phyloP scores from a whole-genome alignment of 2,329 filamentous ascomycete genomes.

The Septoria linicola region DNA sequence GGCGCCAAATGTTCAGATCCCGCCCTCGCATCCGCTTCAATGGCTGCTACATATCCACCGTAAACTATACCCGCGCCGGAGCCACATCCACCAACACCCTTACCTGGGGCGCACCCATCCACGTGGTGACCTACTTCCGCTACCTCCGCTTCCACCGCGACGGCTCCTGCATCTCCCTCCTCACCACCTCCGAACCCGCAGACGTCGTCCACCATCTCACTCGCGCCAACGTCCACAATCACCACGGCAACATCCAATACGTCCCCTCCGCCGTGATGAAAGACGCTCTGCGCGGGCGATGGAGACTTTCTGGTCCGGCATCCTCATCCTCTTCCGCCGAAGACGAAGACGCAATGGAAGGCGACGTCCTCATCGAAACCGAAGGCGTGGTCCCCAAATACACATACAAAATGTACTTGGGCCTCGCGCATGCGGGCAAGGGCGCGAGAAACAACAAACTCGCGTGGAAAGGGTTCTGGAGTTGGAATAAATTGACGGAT shows the following conservation, averaged over 20 bases:
- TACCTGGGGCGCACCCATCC: constrained; percentile 79
- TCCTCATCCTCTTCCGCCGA: constrained; percentile 23
- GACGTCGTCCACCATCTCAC: constrained; percentile 85
- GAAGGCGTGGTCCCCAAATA: constrained; percentile 79
- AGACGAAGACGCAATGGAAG: constrained; percentile 51
- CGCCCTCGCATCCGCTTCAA: constrained; percentile 90
- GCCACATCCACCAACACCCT: constrained; percentile 67
- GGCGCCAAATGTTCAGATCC: constrained; percentile 70
- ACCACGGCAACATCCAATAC: constrained; percentile 39
- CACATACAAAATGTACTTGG: constrained; percentile 77
- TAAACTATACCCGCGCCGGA: constrained; percentile 88
- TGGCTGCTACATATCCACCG: constrained; percentile 92
- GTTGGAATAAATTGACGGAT: constrained; percentile 83
- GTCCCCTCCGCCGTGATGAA: constrained; percentile 61
- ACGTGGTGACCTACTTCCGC: constrained; percentile 96
- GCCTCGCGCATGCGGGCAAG: constrained; percentile 61
- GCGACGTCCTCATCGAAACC: constrained; percentile 79
- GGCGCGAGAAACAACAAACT: constrained; percentile 79
- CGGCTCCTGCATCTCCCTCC: constrained; percentile 75
- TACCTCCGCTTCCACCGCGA: constrained; percentile 95
- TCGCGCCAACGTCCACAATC: constrained; percentile 61
- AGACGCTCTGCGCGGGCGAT: constrained; percentile 64
- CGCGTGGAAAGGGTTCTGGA: constrained; percentile 85
- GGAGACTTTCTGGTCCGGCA: constrained; percentile 60
- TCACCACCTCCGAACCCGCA: constrained; percentile 77